phyloP scores from a whole-genome alignment of 1,139 yeast species.

The Meyerozyma carpophila region DNA sequence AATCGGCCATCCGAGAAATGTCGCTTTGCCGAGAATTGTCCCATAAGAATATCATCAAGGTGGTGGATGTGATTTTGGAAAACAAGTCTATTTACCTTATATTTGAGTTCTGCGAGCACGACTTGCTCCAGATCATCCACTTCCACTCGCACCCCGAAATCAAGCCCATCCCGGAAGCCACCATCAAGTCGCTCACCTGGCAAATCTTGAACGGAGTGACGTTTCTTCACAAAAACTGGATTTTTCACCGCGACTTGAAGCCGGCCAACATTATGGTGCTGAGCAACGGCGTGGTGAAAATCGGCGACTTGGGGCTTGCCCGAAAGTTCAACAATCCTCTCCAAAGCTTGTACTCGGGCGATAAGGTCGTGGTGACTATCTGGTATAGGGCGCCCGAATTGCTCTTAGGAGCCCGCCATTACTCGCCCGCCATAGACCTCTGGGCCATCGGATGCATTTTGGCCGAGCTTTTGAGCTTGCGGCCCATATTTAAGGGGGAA shows the following conservation, averaged over 20 bases:
- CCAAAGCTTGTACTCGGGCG: constrained; percentile 88
- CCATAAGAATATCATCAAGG: constrained; percentile 72
- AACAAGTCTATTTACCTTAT: constrained; percentile 91
- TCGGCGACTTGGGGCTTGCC: constrained; percentile 95
- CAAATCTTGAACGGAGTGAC: constrained; percentile 90
- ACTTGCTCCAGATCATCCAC: constrained; percentile 85
- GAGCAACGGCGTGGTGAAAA: constrained; percentile 80
- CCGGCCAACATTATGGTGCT: constrained; percentile 99
- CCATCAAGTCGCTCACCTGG: constrained; percentile 81
- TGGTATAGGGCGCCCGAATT: constrained; percentile 98
- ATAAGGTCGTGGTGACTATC: constrained; percentile 94
- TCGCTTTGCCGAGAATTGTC: constrained; percentile 84
- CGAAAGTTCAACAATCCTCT: constrained; percentile 84
- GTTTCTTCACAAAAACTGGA: constrained; percentile 92
- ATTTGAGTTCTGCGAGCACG: constrained; percentile 95
- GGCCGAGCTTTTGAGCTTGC: constrained; percentile 80
- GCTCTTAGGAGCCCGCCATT: constrained; percentile 84
- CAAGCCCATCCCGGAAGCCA: constrained; percentile 68
- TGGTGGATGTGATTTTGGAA: constrained; percentile 83
- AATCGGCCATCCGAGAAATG: constrained; percentile 95
- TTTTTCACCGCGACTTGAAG: constrained; percentile 88
- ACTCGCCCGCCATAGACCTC: constrained; percentile 88
- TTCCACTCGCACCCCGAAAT: constrained; percentile 88
- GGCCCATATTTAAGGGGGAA: constrained; percentile 96
- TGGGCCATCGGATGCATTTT: constrained; percentile 98